Base-by-base conservation (phyloP, 2,329 filamentous ascomycete species). In the Aspergillus fructus region DNA sequence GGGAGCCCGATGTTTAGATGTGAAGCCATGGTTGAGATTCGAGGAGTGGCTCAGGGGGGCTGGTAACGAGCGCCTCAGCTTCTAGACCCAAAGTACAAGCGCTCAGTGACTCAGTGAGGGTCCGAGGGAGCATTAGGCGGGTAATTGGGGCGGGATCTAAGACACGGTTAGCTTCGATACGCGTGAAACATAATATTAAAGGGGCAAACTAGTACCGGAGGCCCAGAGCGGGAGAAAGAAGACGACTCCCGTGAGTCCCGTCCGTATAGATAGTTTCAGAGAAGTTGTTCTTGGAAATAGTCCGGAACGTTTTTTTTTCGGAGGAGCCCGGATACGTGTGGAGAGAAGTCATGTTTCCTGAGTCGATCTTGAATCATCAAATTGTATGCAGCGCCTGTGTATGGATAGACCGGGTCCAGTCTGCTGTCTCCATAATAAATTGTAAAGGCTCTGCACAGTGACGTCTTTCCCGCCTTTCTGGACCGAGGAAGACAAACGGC, bases 391-490 rank as follows among this genome's bases (percentile, higher is more conserved):
- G 19, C 12, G 9, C 33, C 15, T 15, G 21, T 27, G 30, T 12
- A 23, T 46, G 43, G 30, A 34, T 48, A 30, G 15, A 13, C 24
- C n/a, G 19, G 45, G n/a, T 15, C 27, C 47, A 39, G 34, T 41
- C n/a, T 21, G 49, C 12, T 46, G 39, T 47, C 55, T 47, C 55
- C 49, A 52, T 49, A 49, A 53, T 45, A 49, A 49, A 37, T 23
- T 13, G 23, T 42, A 24, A 24, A 49, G 45, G 53, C 45, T 54
- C 55, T 58, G 49, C 47, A 49, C 55, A 46, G 59, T 61, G 59
- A 61, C 59, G 59, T 61, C 49, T 50, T 50, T 61, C 21, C 52
- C 55, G 49, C 45, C 45, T 21, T 34, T 49, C 34, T 49, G 39
- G 48, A 50, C 48, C 48, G 33, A 40, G 54, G 41, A 51, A 47